Base-by-base conservation (phyloP, 805 yeast species). In the Torulaspora maleeae region DNA sequence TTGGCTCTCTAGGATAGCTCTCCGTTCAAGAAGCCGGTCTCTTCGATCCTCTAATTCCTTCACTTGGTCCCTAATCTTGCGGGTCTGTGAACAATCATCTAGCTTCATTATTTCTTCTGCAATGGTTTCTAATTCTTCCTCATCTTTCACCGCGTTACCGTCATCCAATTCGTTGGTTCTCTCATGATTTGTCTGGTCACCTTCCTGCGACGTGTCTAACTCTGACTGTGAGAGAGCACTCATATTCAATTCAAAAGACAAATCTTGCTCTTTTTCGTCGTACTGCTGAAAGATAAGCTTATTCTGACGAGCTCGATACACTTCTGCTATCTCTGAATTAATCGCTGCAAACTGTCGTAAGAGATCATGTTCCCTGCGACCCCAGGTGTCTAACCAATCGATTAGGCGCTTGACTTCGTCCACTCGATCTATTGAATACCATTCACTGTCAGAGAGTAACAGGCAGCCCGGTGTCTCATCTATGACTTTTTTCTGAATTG, bases 341-440 rank as follows among this genome's bases (percentile, higher is more conserved):
- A 57, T 37, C 3, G 52, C 44, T 6, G 66, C 59, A 35, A 86
- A 60, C 54, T 85, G 95, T 53, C 82, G 83, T 32, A 78, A 68
- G 38, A 90, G 71, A 29, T 68, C 72, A 13, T 79, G 73, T 58
- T 89, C 97, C 37, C 95, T 69, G 41, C 68, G 70, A 2, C 96
- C 96, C 75, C 82, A 79, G 3, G 78, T 80, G 53, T 83, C 81
- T 40, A 89, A 68, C 87, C 91, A 83, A n/a, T 66, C 60, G 7
- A 82, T 47, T 20, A 90, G 59, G 11, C 60, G 60, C 1, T 76
- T 77, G 27, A 88, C 63, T 32, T 83, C 82, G n/a, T 73, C 76
- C 0, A 75, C 70, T 1, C 60, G 67, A 52, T 88, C 95, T 52
- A 80, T 77, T 54, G 64, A 86, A 44, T 83, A 76, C 97, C 97